Evolutionary conservation across 257 asterid species (phyloP), one percentile per base, ranked within the genome.

Genomic region (Penstemon barbatus): DNA sequence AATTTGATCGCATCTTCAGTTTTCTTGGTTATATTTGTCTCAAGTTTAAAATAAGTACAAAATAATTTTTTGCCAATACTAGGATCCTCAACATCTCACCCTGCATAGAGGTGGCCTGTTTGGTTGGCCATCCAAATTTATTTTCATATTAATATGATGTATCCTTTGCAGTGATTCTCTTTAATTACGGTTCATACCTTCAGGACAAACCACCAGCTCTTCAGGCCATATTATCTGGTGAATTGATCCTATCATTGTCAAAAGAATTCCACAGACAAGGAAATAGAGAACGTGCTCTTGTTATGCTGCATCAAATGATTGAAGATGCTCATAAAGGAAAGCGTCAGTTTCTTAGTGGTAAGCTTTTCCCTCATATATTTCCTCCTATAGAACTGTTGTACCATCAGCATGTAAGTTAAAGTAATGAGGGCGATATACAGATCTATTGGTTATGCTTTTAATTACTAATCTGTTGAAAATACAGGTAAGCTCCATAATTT

Each of bases 241-340:
- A 90, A 71, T 73, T 74, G 81, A 80, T 78, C 73, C 82, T 81
- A 59, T 77, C 84, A 33, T 78, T 75, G 60, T 81, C 95, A 43
- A 86, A 72, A 74, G 97, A 87, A 79, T 85, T 78, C 57, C 85
- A 83, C 65, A 76, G 86, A 67, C 94, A 90, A 74, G 96, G 94
- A 61, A 90, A 93, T 80, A 81, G 91, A 77, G 99, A 90, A 68
- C 96, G 99, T 19, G 97, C 99, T 70, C 94, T 93, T 76, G 89
- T 82, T 77, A 82, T 93, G 96, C 83, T 93, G 67, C 95, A 90
- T 77, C 99, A 93, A 81, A 93, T 93, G 99, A 93, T 93, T 81
- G 99, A 88, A 78, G 99, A 93, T 88, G 99, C 99, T 80, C 95
- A 93, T 77, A 77, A 73, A 85, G 98, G 97, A 62, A 93, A 93